Evolutionary conservation across 2,329 filamentous ascomycete genomes (phyloP), one percentile per base, ranked within the genome.

Genomic region (Arthrobotrys megalospora): DNA sequence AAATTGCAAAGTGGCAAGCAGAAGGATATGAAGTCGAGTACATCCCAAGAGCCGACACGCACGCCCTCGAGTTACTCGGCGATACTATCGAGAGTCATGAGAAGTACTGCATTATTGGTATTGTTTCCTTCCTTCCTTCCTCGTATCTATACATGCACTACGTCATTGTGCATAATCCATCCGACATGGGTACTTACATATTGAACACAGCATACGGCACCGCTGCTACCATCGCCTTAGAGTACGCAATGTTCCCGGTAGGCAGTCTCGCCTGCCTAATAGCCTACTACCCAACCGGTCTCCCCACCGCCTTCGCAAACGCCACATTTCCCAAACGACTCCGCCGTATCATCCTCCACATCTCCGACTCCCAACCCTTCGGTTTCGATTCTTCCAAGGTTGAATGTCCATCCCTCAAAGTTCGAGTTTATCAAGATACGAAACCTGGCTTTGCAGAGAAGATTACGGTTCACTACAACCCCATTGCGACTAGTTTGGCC

Each of bases 381-480:
- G 81, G 67, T 70, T 80, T 10, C 34, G 55, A 60, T 11, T 3
- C 24, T 16, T 83, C 36, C 80, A 82, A 48, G 84, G 85, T 69
- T 83, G 45, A 48, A 21, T 32, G 28, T 21, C 34, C 86, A n/a
- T 82, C 84, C 58, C 85, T 86, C 73, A 84, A 84, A 48, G 84
- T 86, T 3, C 90, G 87, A 81, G 86, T 86, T 0, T 91, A 91
- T 80, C 85, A 87, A 10, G 85, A 86, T 76, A 88, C 84, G 0
- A 85, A 89, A 63, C 85, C 89, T 0, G 92, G 92, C 0, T 94
- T 94, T 79, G 92, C 92, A 0, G 91, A 94, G 83, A 87, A 88
- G 19, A 89, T 93, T 70, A 83, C 92, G 36, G 90, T 92, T 1
- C 89, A 91, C 80, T 93, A 90, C 81, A 88, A 93, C 80, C 85